A percentile compares a stretch with the other conserved stretches of the same genome.
These are phyloP conservation scores for Globisporangium irregulare DNA, from an alignment of 352 stramenopile species.

Conservation along the genomic window DNA sequence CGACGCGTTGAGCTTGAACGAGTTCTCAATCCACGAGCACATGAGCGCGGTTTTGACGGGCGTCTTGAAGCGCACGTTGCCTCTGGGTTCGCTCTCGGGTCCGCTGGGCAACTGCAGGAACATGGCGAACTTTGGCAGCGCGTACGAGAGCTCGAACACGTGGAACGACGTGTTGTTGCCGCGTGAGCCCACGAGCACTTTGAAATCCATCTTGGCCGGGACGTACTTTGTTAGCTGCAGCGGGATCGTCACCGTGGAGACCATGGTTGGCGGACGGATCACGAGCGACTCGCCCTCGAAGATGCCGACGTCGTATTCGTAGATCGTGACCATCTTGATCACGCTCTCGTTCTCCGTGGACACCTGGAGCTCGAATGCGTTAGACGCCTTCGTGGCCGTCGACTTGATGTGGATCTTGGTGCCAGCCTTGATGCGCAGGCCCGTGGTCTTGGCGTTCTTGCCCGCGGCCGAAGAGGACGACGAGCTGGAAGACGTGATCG, in stretches of 20 bases:
- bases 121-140: conserved; percentile 84
- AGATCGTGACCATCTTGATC: conserved; percentile 86
- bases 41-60: conserved; percentile 74
- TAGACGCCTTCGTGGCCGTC: conserved; percentile 46
- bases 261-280: conserved; percentile 46
- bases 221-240: conserved; percentile 69
- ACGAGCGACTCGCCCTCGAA: conserved; percentile 86
- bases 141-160: conserved; percentile 81
- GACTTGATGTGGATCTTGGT: conserved; percentile 64
- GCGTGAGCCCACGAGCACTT: conserved; percentile 76
- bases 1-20: conserved; percentile 47
- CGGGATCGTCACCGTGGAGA: conserved; percentile 41
- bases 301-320: conserved; percentile 84
- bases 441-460: conserved; percentile 35
- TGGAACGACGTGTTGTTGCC: conserved; percentile 80
- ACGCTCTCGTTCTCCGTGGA: conserved; percentile 83
- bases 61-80: conserved; percentile 66
- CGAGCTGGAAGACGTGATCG: conserved; percentile 24
- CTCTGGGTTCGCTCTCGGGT: conserved; percentile 33
- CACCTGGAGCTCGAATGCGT: conserved; percentile 75
- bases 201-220: conserved; percentile 62
- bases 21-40: conserved; percentile 64
- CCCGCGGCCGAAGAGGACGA: conserved; percentile 10
- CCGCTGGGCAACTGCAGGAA: conserved; percentile 54
- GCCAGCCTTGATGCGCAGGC: conserved; percentile 47